Base-by-base conservation (phyloP, 805 yeast genomes). In the Limtongia smithiae region DNA sequence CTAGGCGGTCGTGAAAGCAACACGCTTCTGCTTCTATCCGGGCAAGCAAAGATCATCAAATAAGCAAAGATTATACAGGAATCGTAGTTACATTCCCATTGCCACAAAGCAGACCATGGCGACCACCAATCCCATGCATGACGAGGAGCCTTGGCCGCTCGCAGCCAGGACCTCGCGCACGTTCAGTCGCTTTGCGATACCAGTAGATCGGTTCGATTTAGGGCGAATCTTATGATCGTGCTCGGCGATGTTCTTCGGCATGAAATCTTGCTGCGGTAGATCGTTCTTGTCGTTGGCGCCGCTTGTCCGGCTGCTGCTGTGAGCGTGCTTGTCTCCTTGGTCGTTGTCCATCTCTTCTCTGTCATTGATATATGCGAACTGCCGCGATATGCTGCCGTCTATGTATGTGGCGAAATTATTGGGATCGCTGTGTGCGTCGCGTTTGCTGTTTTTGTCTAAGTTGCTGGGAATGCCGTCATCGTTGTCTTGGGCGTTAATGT, bases 41-140 rank as follows among this genome's bases (percentile, higher is more conserved):
- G 14, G 15, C 34, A n/a, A 39, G 24, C 5, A 39, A n/a, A n/a
- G n/a, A n/a, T n/a, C n/a, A n/a, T n/a, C n/a, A 14, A 7, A 39
- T 25, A 3, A n/a, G 4, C 24, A 39, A 39, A 6, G 11, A 12
- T 8, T 4, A 14, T 8, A 15, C 8, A 22, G 18, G 18, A 7
- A 27, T 15, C 15, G 30, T 12, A 15, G 25, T 51, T 28, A 50
- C 54, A 53, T 45, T 25, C 58, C 58, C 52, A 54, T 51, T 4
- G 40, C 43, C 14, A 54, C 56, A 18, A 54, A 51, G 32, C 57
- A 51, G 11, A 49, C 36, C 51, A 54, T 51, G 24, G 58, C 58
- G 25, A 54, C 34, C 14, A 54, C 52, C 8, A 54, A 38, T 8
- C 47, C 58, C 3, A 54, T 46, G 18, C 45, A 40, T 8, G 55